Conservation (phyloP, 1,284 basidiomycete species). For the Ustilago tritici region DNA sequence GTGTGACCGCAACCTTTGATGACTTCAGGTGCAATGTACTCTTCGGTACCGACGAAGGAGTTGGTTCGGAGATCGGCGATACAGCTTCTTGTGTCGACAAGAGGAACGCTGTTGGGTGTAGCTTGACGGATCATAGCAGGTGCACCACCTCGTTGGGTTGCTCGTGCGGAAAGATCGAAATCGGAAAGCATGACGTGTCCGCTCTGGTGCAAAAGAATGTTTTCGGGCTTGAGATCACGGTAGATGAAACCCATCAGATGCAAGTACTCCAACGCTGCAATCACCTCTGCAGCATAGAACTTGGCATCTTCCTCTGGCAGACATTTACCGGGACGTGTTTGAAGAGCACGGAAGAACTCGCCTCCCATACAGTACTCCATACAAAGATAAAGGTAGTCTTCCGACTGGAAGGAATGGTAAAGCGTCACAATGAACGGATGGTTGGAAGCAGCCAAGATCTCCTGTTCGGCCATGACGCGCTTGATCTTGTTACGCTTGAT, state of each 20-base stretch:
- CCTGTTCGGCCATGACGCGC: constrained; percentile 68
- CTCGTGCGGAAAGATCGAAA: constrained; percentile 97
- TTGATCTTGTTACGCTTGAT: constrained; percentile 70
- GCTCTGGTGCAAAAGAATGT: constrained; percentile 95
- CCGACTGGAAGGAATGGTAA: constrained; percentile 69
- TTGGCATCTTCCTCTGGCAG: constrained; percentile 92
- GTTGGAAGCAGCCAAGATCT: constrained; percentile 66
- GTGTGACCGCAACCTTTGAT: constrained; percentile 98
- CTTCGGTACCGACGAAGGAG: constrained; percentile 98
- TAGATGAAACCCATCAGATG: constrained; percentile 94
- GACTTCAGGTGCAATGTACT: constrained; percentile 99
- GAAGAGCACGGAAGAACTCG: constrained; percentile 91
- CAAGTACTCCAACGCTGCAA: constrained; percentile 97
- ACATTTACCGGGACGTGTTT: constrained; percentile 91
- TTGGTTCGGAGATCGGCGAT: constrained; percentile 98
- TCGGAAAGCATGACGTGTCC: constrained; percentile 99
- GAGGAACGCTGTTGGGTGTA: constrained; percentile 88
- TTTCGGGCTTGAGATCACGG: constrained; percentile 93
- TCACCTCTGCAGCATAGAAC: constrained; percentile 98
- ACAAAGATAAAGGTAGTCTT: constrained; percentile 68
- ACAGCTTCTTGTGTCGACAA: constrained; percentile 96
- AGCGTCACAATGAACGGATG: constrained; percentile 69
- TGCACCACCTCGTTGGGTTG: constrained; percentile 78
- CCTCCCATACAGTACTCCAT: constrained; percentile 93
- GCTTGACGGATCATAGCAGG: constrained; percentile 90